Conservation (phyloP, 768 basidiomycete genomes). For the Mycena polygramma region DNA sequence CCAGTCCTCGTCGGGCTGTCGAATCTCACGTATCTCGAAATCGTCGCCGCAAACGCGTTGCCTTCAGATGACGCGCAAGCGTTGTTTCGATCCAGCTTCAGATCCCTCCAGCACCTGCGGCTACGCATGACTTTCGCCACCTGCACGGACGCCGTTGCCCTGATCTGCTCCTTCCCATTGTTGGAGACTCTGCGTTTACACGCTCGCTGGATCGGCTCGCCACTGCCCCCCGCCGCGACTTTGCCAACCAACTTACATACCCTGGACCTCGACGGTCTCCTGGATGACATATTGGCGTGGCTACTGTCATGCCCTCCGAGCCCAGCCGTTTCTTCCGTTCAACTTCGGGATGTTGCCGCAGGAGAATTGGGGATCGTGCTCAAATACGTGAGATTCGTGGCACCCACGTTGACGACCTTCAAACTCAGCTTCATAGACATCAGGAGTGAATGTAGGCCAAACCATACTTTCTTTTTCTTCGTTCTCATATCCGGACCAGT, state of each 20-base stretch:
- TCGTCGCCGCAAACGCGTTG: slow-evolving; percentile 24
- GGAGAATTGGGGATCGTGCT: slow-evolving; percentile 25
- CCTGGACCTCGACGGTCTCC: slow-evolving; percentile 28
- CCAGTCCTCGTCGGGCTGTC: slow-evolving; percentile 24
- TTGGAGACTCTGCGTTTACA: slow-evolving; percentile 29
- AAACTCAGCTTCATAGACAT: slow-evolving; percentile 29
- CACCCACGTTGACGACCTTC: slow-evolving; percentile 12
- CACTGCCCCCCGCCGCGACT: slow-evolving; percentile 5
- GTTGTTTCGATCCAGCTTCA: slow-evolving; percentile 20
- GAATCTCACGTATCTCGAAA: slow-evolving; percentile 34
- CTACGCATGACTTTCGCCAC: slow-evolving; percentile 32
- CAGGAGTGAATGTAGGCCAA: slow-evolving; percentile 29
- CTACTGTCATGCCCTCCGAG: slow-evolving; percentile 27
- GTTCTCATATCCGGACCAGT: slow-evolving; percentile 6
- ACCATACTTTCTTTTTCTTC: not conserved
- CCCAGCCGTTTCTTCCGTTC: slow-evolving; percentile 21
- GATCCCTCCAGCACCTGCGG: slow-evolving; percentile 23
- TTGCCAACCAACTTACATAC: slow-evolving; percentile 31
- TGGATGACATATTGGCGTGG: slow-evolving; percentile 32
- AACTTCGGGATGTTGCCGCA: slow-evolving; percentile 23
- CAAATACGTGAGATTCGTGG: slow-evolving; percentile 19
- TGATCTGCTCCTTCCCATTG: slow-evolving; percentile 34
- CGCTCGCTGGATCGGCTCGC: slow-evolving; percentile 31
- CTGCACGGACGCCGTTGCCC: slow-evolving; percentile 25
- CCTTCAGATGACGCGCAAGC: slow-evolving; percentile 21